A percentile compares a stretch with the other conserved stretches of the same genome.
Evolutionary conservation across 23 red algal genomes (phyloP).

Genomic region (Gracilaria gracilis): DNA sequence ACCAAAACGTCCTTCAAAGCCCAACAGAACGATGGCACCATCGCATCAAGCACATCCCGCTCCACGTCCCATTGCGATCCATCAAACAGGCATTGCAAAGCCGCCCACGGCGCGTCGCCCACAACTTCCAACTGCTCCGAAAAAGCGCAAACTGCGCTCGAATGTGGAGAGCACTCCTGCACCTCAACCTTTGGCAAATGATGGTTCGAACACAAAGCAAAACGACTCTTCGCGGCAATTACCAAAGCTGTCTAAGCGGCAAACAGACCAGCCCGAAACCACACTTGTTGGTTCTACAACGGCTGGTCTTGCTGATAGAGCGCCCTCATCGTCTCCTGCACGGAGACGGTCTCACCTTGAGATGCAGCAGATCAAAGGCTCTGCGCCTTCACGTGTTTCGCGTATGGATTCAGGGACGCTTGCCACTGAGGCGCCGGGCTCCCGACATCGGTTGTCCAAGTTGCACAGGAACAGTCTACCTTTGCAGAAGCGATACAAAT

Average conservation of each 20-base stretch:
- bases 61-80: not conserved
- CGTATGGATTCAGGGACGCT: too few species aligned
- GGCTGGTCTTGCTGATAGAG: not conserved
- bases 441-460: too few species aligned
- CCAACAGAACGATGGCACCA: too few species aligned
- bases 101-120: not conserved
- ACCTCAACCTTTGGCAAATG: not conserved
- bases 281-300: not conserved
- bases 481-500: constrained; percentile 1
- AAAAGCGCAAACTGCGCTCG: not conserved
- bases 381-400: too few species aligned
- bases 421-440: too few species aligned
- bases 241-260: not conserved
- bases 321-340: not conserved
- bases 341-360: too few species aligned
- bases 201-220: not conserved
- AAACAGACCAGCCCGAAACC: not conserved
- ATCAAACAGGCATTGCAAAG: not conserved
- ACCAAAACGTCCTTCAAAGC: too few species aligned
- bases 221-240: not conserved
- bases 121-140: not conserved
- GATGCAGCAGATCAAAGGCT: too few species aligned
- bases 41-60: not conserved
- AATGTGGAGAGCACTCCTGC: not conserved
- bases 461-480: not conserved